A percentile compares a stretch with the other conserved stretches of the same genome.
Conservation (phyloP, 352 stramenopile genomes). For the Blastocystis sp. region DNA sequence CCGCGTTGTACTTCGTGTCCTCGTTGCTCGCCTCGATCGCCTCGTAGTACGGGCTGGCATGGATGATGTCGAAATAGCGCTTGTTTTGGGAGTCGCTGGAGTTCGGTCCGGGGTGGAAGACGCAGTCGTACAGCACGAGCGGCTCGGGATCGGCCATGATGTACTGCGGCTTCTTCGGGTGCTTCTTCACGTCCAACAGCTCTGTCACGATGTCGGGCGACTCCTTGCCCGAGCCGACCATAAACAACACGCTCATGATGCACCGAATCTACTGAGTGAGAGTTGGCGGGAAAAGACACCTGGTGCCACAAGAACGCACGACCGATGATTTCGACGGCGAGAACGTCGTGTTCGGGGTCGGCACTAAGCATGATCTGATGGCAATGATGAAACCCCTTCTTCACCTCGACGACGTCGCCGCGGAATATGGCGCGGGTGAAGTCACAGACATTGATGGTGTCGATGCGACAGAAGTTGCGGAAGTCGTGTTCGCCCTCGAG, state of each 20-base stretch:
- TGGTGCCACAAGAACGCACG: conserved; percentile 72
- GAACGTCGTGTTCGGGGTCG: conserved; percentile 19
- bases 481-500: conserved; percentile 72
- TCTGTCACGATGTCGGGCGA: conserved; percentile 2
- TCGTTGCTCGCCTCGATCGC: conserved; percentile 36
- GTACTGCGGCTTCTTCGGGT: conserved; percentile 65
- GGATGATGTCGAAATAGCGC: conserved; percentile 38
- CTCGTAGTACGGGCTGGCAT: not conserved
- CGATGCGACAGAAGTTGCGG: conserved; percentile 71
- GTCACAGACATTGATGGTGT: conserved; percentile 66
- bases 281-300: not conserved
- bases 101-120: conserved; percentile 14
- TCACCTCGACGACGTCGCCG: conserved; percentile 33
- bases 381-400: conserved; percentile 9
- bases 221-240: conserved; percentile 54
- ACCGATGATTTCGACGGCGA: conserved; percentile 68
- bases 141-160: conserved; percentile 65
- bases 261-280: conserved; percentile 48
- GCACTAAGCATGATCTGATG: not conserved
- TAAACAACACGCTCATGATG: conserved; percentile 69
- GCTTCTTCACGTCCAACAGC: conserved; percentile 54
- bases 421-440: conserved; percentile 66
- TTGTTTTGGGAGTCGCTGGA: not conserved
- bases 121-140: conserved; percentile 64
- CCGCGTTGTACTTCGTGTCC: conserved; percentile 30